phyloP scores from a whole-genome alignment of 257 asterid species.

The Verbena officinalis region DNA sequence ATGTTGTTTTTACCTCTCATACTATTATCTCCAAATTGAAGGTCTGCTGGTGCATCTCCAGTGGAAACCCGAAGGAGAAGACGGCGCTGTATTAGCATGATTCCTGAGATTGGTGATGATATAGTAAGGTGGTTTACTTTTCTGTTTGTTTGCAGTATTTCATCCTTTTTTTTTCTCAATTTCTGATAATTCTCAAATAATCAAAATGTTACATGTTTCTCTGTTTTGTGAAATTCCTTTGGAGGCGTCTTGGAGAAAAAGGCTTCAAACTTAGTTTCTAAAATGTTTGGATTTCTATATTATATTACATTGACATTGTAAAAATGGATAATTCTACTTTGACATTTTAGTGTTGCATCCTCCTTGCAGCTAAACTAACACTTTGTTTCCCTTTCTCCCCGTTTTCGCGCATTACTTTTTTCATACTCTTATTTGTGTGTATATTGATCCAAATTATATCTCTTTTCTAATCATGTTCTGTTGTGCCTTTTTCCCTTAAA shows the following conservation, averaged over 20 bases:
- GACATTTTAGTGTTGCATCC: background rate
- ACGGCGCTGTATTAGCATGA: conserved; percentile 74
- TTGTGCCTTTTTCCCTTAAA: conserved; percentile 20
- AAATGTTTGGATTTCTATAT: background rate
- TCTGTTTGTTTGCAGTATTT: conserved; percentile 27
- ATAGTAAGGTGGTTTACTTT: conserved; percentile 71
- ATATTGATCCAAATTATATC: background rate
- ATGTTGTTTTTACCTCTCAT: conserved; percentile 15
- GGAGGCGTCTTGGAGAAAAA: conserved; percentile 2
- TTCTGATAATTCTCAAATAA: conserved; percentile 6
- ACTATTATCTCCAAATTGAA: conserved; percentile 39
- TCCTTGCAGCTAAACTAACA: conserved; percentile 3
- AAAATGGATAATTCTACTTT: background rate
- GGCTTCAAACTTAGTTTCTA: background rate
- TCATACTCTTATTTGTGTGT: conserved; percentile 1
- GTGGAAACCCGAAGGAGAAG: conserved; percentile 75
- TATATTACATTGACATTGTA: background rate
- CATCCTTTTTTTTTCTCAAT: conserved; percentile 21
- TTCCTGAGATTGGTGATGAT: conserved; percentile 96
- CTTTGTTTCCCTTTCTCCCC: conserved; percentile 1
- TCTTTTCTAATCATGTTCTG: conserved; percentile 12
- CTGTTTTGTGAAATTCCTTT: background rate
- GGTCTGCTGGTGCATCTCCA: conserved; percentile 98
- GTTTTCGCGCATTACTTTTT: conserved; percentile 3
- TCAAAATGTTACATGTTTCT: background rate